Base-by-base conservation (phyloP, 2,329 filamentous ascomycete genomes). In the Nigrograna mackinnonii region DNA sequence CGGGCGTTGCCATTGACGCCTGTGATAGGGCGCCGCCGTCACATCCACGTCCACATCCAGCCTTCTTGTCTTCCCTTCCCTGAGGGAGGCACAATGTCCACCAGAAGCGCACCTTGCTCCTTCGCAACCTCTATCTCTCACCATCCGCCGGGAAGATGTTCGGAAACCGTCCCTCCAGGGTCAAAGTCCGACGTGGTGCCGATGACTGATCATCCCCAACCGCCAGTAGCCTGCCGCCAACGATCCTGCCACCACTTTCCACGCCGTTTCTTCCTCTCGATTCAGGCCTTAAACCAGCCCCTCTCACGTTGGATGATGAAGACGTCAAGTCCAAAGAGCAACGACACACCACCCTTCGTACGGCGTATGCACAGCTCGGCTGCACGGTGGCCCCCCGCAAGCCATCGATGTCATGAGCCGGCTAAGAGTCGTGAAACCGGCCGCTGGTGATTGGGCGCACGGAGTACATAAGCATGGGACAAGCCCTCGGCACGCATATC, bases 321-420 rank as follows among this genome's bases (percentile, higher is more conserved):
- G 22, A 13, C 33, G 6, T 16, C 6, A 32, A 24, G 22, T n/a
- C n/a, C 18, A 31, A n/a, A 41, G 31, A 22, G 18, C 12, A 16
- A n/a, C 12, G 21, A 32, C 5, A 22, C 19, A 17, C 28, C n/a
- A n/a, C n/a, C n/a, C n/a, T n/a, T n/a, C n/a, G n/a, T n/a, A n/a
- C n/a, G n/a, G n/a, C n/a, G n/a, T n/a, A n/a, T n/a, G n/a, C 34
- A 16, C n/a, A 19, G 33, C 41, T 48, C 21, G 35, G 26, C 30
- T 39, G 46, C 43, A n/a, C n/a, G n/a, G n/a, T n/a, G n/a, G n/a
- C n/a, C n/a, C n/a, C n/a, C n/a, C n/a, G n/a, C 50, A 48, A 46
- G 50, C 50, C 47, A 33, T 36, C 40, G 28, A 35, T 39, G 50
- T 54, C 50, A 54, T 46, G 35, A 21, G 21, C 41, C 24, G 35